Percentiles rank a stretch among this genome's conserved stretches.
phyloP scores from a whole-genome alignment of 768 basidiomycete species.

The Mycena alexandri region DNA sequence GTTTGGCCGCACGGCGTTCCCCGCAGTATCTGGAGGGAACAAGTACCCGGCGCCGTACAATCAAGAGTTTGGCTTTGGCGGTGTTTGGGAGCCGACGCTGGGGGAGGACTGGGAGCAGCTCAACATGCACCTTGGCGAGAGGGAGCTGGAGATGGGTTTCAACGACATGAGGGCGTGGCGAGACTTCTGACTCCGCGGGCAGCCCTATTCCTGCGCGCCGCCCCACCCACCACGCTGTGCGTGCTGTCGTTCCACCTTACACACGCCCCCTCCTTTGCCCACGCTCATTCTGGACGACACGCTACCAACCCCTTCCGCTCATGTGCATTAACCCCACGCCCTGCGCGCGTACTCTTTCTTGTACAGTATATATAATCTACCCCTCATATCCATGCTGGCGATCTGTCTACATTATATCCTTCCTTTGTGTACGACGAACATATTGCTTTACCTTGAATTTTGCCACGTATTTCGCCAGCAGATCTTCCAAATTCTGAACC shows the following conservation, averaged over 20 bases:
- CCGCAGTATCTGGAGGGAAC: background rate
- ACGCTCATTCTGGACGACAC: slow-evolving; percentile 17
- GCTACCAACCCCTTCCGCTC: background rate
- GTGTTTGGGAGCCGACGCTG: slow-evolving; percentile 1
- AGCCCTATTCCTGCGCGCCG: background rate
- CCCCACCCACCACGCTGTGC: slow-evolving; percentile 11
- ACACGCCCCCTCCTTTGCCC: background rate
- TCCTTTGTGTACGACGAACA: background rate
- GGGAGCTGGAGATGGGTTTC: slow-evolving; percentile 18
- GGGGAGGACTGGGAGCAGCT: slow-evolving; percentile 4
- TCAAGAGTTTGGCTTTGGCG: background rate
- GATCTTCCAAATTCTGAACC: background rate
- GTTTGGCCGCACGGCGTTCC: slow-evolving; percentile 9
- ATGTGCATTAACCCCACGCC: slow-evolving; percentile 16
- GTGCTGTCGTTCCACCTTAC: slow-evolving; percentile 21
- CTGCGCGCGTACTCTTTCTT: slow-evolving; percentile 12
- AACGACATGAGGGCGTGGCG: slow-evolving; percentile 26
- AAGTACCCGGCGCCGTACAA: background rate
- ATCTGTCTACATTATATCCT: slow-evolving; percentile 10
- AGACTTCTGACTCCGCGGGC: slow-evolving; percentile 15
- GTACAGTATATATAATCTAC: slow-evolving; percentile 18
- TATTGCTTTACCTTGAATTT: background rate
- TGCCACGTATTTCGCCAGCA: background rate
- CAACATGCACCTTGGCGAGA: slow-evolving; percentile 13
- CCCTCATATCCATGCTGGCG: slow-evolving; percentile 13